Base-by-base conservation (phyloP, 495 filamentous ascomycete genomes). In the Aspergillus cavernicola region DNA sequence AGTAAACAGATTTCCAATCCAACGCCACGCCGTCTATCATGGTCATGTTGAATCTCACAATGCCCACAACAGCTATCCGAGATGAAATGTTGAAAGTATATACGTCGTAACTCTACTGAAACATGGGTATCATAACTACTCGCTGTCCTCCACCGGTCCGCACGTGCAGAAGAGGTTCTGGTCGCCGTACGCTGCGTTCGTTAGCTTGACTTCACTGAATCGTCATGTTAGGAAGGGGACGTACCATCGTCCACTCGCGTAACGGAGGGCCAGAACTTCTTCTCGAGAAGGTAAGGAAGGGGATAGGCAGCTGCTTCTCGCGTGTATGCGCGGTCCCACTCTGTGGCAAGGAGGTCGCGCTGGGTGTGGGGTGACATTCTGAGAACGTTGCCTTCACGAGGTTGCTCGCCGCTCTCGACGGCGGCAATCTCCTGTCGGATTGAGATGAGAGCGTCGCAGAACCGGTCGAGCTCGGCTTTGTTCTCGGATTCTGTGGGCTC, bases 191-290 rank as follows among this genome's bases (percentile, higher is more conserved):
- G 88, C 89, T 92, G 54, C 33, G 37, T 20, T 57, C 57, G 35
- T 66, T 66, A 65, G 61, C 35, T 41, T 24, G 23, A 23, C 46
- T 5, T 38, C 8, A 20, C 52, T 7, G 32, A 40, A 35, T 32
- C 51, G n/a, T n/a, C n/a, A n/a, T 39, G 20, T 39, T 32, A 26
- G 18, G 20, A 13, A 42, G 39, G 22, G 39, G 42, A 76, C 83
- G 77, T 75, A 92, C 90, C 82, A 77, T 98, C 95, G 71, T 98
- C 87, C 26, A 97, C 76, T 63, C 93, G 79, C 7, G 88, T 89
- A 29, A 97, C 90, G 29, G 77, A 86, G 0, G 93, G 92, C 93
- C 93, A 98, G 75, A 97, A 97, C 77, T 98, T 98, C 85, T 95
- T 96, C 81, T 95, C 89, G 72, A 82, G 81, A 56, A 97, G 70